Evolutionary conservation across 2,329 filamentous ascomycete genomes (phyloP).

Genomic region (Colletotrichum spinosum): DNA sequence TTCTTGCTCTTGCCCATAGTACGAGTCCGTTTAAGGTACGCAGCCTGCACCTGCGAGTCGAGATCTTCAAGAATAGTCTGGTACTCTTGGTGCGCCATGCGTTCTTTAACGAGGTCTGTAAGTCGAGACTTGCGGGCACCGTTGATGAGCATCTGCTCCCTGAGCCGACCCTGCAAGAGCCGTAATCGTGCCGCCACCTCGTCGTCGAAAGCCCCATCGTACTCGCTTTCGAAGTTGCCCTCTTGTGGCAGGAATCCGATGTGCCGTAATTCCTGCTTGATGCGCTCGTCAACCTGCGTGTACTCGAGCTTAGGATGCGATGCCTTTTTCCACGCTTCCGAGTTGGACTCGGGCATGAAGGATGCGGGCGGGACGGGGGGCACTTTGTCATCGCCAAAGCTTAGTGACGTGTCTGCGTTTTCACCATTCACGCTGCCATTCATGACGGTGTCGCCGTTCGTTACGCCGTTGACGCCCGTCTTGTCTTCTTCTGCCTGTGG

Average conservation of each 20-base stretch:
- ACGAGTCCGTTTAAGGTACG: conserved; percentile 94
- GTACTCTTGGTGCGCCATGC: conserved; percentile 97
- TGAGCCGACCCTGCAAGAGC: conserved; percentile 83
- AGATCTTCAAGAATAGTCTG: conserved; percentile 96
- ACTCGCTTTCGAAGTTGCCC: conserved; percentile 72
- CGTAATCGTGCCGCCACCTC: conserved; percentile 92
- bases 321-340: conserved; percentile 83
- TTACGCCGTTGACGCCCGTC: conserved; percentile 62
- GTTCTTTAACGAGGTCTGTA: conserved; percentile 87
- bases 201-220: conserved; percentile 91
- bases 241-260: conserved; percentile 86
- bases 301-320: conserved; percentile 84
- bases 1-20: conserved; percentile 96
- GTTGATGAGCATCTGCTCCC: conserved; percentile 87
- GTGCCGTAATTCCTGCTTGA: conserved; percentile 90
- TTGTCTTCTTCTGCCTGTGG: conserved; percentile 67
- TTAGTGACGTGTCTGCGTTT: conserved; percentile 48
- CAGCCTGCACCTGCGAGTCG: conserved; percentile 92
- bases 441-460: conserved; percentile 66
- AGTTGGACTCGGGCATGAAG: conserved; percentile 80
- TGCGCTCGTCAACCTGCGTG: conserved; percentile 86
- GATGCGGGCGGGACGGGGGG: conserved; percentile 74
- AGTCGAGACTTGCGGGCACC: conserved; percentile 90
- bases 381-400: conserved; percentile 50
- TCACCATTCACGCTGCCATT: conserved; percentile 63